Percentiles rank a stretch among this genome's conserved stretches.
Conservation (phyloP, 2,329 filamentous ascomycete species). For the Penicillium brevicompactum region DNA sequence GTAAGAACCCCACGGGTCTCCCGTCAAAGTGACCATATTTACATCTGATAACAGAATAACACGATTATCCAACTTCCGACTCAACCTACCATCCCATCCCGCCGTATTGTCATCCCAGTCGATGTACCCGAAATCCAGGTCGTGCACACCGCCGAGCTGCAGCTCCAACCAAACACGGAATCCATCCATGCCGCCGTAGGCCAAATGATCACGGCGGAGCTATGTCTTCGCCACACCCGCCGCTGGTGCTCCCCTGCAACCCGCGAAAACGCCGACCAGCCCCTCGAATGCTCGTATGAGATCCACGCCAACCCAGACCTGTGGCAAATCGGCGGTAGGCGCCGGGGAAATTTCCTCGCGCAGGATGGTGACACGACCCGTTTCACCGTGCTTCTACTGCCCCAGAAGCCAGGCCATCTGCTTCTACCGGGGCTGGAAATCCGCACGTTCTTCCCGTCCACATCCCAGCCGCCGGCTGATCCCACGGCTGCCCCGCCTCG, state of each 20-base stretch:
- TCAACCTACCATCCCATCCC: conserved; percentile 45
- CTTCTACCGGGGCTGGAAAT: conserved; percentile 79
- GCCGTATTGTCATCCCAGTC: conserved; percentile 81
- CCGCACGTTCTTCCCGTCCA: conserved; percentile 57
- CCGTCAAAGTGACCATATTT: conserved; percentile 4
- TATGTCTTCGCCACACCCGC: conserved; percentile 57
- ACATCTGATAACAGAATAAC: conserved; percentile 33
- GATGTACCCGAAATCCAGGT: conserved; percentile 83
- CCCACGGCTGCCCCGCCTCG: conserved; percentile 23
- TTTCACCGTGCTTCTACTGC: conserved; percentile 76
- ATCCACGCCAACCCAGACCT: conserved; percentile 71
- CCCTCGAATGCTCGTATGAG: conserved; percentile 81
- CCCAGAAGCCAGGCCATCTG: conserved; percentile 75
- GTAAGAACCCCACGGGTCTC: conserved; percentile 35
- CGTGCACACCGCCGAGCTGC: conserved; percentile 69
- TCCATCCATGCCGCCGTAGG: conserved; percentile 46
- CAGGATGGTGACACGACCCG: conserved; percentile 49
- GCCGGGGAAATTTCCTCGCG: conserved; percentile 72
- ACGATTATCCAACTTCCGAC: conserved; percentile 34
- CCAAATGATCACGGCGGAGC: conserved; percentile 49
- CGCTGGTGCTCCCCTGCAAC: conserved; percentile 50
- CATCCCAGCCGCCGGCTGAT: conserved; percentile 24
- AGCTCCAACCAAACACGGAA: conserved; percentile 32
- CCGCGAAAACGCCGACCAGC: conserved; percentile 41
- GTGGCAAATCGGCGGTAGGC: conserved; percentile 83